phyloP scores from a whole-genome alignment of 768 basidiomycete species.

The Rubroboletus satanas region DNA sequence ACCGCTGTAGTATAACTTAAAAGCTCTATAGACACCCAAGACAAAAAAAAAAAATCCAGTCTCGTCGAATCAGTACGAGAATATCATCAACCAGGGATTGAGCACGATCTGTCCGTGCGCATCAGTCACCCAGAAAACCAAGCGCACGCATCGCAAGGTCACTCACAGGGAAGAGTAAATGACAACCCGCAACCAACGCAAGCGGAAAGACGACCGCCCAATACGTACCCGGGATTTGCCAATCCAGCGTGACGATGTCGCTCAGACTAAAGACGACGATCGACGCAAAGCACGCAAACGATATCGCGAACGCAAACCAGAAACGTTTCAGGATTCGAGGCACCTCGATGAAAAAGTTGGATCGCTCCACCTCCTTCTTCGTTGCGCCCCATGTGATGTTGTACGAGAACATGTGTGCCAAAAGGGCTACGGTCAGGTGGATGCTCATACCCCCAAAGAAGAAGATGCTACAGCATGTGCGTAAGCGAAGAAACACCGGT shows the following conservation, averaged over 20 bases:
- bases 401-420: slow-evolving; percentile 57
- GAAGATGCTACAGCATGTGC: slow-evolving; percentile 35
- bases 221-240: slow-evolving; percentile 56
- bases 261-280: slow-evolving; percentile 57
- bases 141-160: background rate
- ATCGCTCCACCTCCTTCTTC: slow-evolving; percentile 80
- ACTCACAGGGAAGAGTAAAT: slow-evolving; percentile 73
- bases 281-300: slow-evolving; percentile 44
- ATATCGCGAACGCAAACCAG: slow-evolving; percentile 59
- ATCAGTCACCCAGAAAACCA: background rate
- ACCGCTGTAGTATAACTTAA: background rate
- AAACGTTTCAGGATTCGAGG: slow-evolving; percentile 81
- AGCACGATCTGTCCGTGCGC: slow-evolving; percentile 55
- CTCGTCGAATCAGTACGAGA: slow-evolving; percentile 44
- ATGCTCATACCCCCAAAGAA: slow-evolving; percentile 56
- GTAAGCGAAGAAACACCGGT: background rate
- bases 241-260: slow-evolving; percentile 53
- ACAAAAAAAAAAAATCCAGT: background rate
- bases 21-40: background rate
- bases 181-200: slow-evolving; percentile 60
- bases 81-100: slow-evolving; percentile 88
- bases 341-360: slow-evolving; percentile 89
- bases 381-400: slow-evolving; percentile 60
- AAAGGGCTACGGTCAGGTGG: slow-evolving; percentile 50
- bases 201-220: slow-evolving; percentile 80